A percentile compares a stretch with the other conserved stretches of the same genome.
Evolutionary conservation across 1,139 yeast genomes (phyloP).

Genomic region (Blastobotrys persicus): DNA sequence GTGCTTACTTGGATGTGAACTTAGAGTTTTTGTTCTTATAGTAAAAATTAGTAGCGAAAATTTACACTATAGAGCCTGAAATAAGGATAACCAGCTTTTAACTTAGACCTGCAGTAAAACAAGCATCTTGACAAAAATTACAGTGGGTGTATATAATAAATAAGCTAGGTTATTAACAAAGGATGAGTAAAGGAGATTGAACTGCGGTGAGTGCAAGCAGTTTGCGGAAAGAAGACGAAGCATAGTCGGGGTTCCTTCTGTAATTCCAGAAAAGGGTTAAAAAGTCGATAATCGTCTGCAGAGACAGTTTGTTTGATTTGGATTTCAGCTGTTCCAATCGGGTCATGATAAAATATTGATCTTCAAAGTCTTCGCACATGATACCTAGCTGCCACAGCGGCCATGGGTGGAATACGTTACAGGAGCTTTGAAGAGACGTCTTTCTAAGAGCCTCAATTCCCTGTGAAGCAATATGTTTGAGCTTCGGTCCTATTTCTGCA

Average conservation of each 20-base stretch:
- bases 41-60: no score
- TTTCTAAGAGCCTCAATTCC: conserved; percentile 18
- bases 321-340: conserved; percentile 19
- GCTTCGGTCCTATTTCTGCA: conserved; percentile 17
- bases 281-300: conserved; percentile 21
- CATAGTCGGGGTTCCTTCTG: conserved; percentile 18
- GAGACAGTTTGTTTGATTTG: conserved; percentile 18
- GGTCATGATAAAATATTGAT: conserved; percentile 18
- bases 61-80: no score
- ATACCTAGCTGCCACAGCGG: conserved; percentile 29
- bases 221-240: conserved; percentile 18
- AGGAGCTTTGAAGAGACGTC: conserved; percentile 16
- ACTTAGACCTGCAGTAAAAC: no score
- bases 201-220: conserved; percentile 18
- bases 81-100: no score
- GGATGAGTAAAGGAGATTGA: conserved; percentile 17
- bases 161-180: conserved; percentile 6
- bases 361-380: conserved; percentile 19
- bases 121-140: no score
- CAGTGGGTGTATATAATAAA: not conserved
- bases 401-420: conserved; percentile 19
- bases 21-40: no score
- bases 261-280: conserved; percentile 23
- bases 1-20: no score
- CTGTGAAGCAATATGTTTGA: conserved; percentile 18